phyloP scores from a whole-genome alignment of 1,284 basidiomycete species.

The Ceraceosorus guamensis region DNA sequence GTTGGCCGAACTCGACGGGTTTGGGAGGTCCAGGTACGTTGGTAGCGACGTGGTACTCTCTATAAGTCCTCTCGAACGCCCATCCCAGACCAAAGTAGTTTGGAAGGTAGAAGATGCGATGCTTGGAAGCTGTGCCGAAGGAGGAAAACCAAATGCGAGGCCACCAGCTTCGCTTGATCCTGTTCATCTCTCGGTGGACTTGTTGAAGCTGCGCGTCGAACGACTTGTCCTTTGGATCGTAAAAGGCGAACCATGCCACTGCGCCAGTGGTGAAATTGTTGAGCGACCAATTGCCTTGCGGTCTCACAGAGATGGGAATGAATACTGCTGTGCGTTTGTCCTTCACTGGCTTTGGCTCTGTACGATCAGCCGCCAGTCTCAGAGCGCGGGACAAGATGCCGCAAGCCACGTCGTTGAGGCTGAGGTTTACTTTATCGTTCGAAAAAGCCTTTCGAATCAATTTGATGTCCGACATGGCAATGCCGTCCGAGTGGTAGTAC shows the following conservation, averaged over 20 bases:
- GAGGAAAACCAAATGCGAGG: constrained; percentile 39
- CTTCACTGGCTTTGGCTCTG: constrained; percentile 20
- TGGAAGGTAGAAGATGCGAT: constrained; percentile 33
- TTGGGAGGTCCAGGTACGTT: constrained; percentile 46
- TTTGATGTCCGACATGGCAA: constrained; percentile 43
- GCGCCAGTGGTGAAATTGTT: constrained; percentile 43
- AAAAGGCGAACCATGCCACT: constrained; percentile 43
- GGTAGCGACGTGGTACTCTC: constrained; percentile 45
- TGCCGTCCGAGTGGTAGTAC: constrained; percentile 43
- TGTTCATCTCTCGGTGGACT: constrained; percentile 43
- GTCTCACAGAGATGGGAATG: constrained; percentile 42
- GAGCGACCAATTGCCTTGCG: constrained; percentile 41
- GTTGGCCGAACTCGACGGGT: constrained; percentile 39
- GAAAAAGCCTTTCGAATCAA: constrained; percentile 40
- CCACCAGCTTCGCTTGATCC: constrained; percentile 39
- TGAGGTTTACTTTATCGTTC: constrained; percentile 28
- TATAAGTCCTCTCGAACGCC: constrained; percentile 42
- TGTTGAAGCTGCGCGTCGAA: constrained; percentile 31
- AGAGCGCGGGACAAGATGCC: constrained; percentile 43
- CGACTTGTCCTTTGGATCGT: constrained; percentile 24
- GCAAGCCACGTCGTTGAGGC: constrained; percentile 45
- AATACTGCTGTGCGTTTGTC: constrained; percentile 46
- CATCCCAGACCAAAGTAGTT: constrained; percentile 35
- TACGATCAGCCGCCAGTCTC: constrained; percentile 35
- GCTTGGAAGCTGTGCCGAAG: constrained; percentile 26